These are phyloP conservation scores for Fusarium udum DNA, from an alignment of 2,329 filamentous ascomycete species.

Conservation along the genomic window DNA sequence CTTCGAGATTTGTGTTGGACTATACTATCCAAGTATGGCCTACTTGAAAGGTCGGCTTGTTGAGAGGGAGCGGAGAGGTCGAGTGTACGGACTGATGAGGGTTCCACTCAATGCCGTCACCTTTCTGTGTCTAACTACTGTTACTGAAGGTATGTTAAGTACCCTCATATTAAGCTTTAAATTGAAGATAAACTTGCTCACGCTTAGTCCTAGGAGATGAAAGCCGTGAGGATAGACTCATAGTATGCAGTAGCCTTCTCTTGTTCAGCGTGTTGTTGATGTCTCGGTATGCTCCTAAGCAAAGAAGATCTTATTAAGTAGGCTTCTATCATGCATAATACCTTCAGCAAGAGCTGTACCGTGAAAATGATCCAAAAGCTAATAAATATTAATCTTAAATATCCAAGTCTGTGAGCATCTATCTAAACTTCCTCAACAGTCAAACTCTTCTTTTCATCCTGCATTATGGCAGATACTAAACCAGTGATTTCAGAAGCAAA, in stretches of 20 bases:
- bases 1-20: not conserved
- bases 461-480: not conserved
- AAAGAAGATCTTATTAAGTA: not conserved
- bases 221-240: not conserved
- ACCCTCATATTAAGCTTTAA: fast-evolving
- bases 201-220: fast-evolving
- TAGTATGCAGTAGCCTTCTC: not conserved
- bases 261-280: not conserved
- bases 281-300: not conserved
- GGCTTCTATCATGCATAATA: fast-evolving
- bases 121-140: not conserved
- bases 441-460: not conserved
- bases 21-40: not conserved
- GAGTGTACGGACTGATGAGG: not conserved
- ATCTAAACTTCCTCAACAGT: not conserved
- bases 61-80: not conserved
- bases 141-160: not conserved
- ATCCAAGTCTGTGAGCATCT: not conserved
- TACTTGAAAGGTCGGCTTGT: not conserved
- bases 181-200: not conserved
- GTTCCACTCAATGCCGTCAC: not conserved
- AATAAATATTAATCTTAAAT: not conserved
- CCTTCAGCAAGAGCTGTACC: fast-evolving
- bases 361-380: not conserved
- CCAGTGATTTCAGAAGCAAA: not conserved